Conservation (phyloP, 495 filamentous ascomycete species). For the Tuber calosporum region DNA sequence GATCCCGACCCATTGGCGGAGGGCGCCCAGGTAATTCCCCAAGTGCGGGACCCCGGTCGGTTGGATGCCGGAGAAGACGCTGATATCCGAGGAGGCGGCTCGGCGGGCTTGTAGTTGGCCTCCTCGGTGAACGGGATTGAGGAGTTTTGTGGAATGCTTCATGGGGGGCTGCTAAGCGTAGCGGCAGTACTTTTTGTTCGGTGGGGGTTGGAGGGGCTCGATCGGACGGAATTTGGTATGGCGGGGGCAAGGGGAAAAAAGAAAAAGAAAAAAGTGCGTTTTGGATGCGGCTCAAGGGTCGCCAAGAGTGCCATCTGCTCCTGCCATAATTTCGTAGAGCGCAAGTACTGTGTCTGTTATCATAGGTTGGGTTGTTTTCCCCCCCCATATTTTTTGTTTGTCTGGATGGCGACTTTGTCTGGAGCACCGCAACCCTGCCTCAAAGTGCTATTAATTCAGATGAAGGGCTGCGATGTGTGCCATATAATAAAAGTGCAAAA, state of each 20-base stretch:
- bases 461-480: not conserved
- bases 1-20: conserved; percentile 73
- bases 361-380: too few species aligned
- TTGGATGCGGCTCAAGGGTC: not conserved
- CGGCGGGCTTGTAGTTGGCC: not conserved
- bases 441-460: not conserved
- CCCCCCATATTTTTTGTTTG: not conserved
- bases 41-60: conserved; percentile 93
- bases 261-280: not conserved
- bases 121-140: not conserved
- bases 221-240: not conserved
- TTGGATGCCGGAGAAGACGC: conserved; percentile 92
- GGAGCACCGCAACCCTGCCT: not conserved
- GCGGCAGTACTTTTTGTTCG: not conserved
- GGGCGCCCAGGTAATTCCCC: conserved; percentile 92
- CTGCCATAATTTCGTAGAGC: too few species aligned
- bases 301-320: not conserved
- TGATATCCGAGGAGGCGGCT: conserved; percentile 16
- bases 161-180: conserved; percentile 5
- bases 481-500: not conserved
- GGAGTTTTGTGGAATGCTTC: conserved; percentile 14
- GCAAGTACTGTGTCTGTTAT: too few species aligned
- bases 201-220: not conserved
- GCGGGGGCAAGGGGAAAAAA: not conserved
- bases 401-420: not conserved